A percentile compares a stretch with the other conserved stretches of the same genome.
These are phyloP conservation scores for Marvania coccoides DNA, from an alignment of 139 green algal species.

Conservation along the genomic window DNA sequence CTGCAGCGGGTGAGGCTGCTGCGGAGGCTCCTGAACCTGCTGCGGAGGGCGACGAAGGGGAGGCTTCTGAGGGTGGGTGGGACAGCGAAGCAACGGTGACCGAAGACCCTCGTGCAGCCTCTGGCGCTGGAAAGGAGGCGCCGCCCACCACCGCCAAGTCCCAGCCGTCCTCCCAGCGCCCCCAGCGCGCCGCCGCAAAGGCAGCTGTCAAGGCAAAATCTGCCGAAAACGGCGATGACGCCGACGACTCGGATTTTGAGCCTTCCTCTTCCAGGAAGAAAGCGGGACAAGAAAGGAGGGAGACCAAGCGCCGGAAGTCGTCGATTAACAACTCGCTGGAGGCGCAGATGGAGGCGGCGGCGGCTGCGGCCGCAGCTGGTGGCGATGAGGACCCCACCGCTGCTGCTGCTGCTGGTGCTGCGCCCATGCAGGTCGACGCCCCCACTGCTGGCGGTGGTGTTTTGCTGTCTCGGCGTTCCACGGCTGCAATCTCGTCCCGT, in stretches of 20 bases:
- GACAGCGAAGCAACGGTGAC: too few relatives aligned
- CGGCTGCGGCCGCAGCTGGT: slow-evolving; percentile 7
- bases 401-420: neutral
- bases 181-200: neutral
- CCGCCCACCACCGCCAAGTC: too few relatives aligned
- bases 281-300: neutral
- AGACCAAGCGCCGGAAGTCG: neutral
- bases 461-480: neutral
- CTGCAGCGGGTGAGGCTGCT: too few relatives aligned
- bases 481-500: slow-evolving; percentile 36
- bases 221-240: neutral
- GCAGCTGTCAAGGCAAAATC: neutral
- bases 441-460: neutral
- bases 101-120: too few relatives aligned
- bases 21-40: too few relatives aligned
- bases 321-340: neutral
- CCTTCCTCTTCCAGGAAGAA: neutral
- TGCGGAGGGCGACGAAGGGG: too few relatives aligned
- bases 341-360: neutral
- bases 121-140: too few relatives aligned
- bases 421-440: neutral
- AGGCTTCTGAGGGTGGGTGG: too few relatives aligned
- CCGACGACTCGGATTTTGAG: neutral
- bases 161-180: neutral
- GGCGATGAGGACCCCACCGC: neutral